Conservation (phyloP, 2,329 filamentous ascomycete species). For the Xylaria multiplex region DNA sequence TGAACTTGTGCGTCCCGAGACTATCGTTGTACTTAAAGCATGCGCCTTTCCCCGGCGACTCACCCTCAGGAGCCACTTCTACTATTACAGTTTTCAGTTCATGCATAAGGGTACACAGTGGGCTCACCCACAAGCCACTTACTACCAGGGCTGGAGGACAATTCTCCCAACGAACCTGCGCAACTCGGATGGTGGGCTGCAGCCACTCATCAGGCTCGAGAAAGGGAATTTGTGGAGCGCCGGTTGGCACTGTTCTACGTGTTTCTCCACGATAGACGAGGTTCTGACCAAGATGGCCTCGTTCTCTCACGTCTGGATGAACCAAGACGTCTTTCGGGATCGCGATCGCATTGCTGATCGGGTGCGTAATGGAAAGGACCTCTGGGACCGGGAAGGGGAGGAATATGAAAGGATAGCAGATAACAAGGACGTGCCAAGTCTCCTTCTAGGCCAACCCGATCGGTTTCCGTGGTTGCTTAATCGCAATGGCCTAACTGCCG, state of each 20-base stretch:
- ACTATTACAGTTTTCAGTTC: conserved; percentile 69
- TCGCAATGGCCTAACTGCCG: conserved; percentile 58
- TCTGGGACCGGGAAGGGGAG: conserved; percentile 63
- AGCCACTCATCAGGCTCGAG: conserved; percentile 54
- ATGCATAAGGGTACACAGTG: conserved; percentile 59
- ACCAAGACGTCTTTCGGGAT: conserved; percentile 60
- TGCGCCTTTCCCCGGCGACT: conserved; percentile 64
- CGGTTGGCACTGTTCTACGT: conserved; percentile 70
- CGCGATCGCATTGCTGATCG: conserved; percentile 59
- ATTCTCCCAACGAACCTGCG: conserved; percentile 65
- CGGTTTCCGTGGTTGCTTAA: conserved; percentile 59
- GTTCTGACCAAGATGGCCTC: conserved; percentile 65
- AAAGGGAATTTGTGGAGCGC: conserved; percentile 49
- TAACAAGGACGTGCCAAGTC: conserved; percentile 64
- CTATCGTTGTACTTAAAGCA: conserved; percentile 59
- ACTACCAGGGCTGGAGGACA: conserved; percentile 61
- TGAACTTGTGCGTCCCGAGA: conserved; percentile 65
- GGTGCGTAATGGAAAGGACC: conserved; percentile 62
- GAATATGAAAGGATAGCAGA: conserved; percentile 59
- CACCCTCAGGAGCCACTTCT: conserved; percentile 62
- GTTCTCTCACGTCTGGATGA: conserved; percentile 66
- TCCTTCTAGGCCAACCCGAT: conserved; percentile 54
- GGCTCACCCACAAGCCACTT: conserved; percentile 69
- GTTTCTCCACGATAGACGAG: conserved; percentile 66
- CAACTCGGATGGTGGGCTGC: conserved; percentile 56